Base-by-base conservation (phyloP, 2,329 filamentous ascomycete species). In the Monilinia fructigena region DNA sequence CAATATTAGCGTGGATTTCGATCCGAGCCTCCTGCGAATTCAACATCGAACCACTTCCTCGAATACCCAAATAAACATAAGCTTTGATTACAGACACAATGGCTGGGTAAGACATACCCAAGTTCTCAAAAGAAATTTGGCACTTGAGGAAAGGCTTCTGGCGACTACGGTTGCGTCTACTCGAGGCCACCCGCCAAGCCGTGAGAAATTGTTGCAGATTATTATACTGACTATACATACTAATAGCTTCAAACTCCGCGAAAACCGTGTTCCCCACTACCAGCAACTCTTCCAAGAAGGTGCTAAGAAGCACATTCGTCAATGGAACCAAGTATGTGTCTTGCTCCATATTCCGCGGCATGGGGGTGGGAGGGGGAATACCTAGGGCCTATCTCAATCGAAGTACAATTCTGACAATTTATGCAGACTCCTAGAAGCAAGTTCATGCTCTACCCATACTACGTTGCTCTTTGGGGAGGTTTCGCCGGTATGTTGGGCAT, bases 201-300 rank as follows among this genome's bases (percentile, higher is more conserved):
- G 18, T 31, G 31, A 50, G 63, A 40, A 42, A 52, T 47, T 45
- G 18, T 31, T 18, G 14, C 50, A 55, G n/a, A 18, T n/a, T 28
- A 65, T 58, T 52, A n/a, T 52, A 42, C 63, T 65, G 42, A 65
- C 53, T 59, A 35, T 23, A 50, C 4, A 65, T 63, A n/a, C 11
- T 18, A 52, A 66, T 59, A 79, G 78, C 73, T 75, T 88, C 77
- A 72, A 92, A 81, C 82, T 91, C 85, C 87, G 88, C 79, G 84
- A 85, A 78, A 94, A 94, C 86, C 85, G 84, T 76, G 90, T 93
- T 75, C 89, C 89, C 66, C 75, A 89, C 77, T 84, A 89, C 81
- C 91, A 94, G 84, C 83, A 85, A 76, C 80, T 86, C 74, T 92
- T 91, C 83, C 90, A 93, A 82, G 81, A 84, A 72, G 88, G 91